Base-by-base conservation (phyloP, 139 green algal species). In the Cymbomonas tetramitiformis region DNA sequence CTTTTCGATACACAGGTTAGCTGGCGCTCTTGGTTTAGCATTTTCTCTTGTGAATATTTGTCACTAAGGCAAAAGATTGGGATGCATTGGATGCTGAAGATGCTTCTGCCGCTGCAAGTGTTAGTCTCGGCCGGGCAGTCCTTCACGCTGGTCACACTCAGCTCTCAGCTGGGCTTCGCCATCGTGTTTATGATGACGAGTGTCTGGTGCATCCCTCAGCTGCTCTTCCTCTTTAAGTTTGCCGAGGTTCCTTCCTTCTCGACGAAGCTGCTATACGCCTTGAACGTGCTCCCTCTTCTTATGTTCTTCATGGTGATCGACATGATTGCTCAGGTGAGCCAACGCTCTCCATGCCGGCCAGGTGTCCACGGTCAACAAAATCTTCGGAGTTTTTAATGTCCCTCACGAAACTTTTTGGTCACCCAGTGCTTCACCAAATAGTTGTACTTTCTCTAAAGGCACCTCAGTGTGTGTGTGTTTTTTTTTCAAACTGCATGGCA, bases 21-120 rank as follows among this genome's bases (percentile, higher is more conserved):
- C 23, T 30, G 36, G 26, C 30, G 32, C 9, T 38, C 36, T 10
- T 51, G 50, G 21, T 23, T 60, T 5, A n/a, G 32, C 12, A 38
- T 32, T 8, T 51, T 51, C 28, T 29, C 32, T 7, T 60, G n/a
- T 33, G 28, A 38, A 54, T 21, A 51, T 15, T 38, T 60, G 32
- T 51, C 51, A 1, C 24, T 60, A 33, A 54, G 51, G 51, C 26
- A 51, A 25, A 50, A 51, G 40, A 21, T 60, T n/a, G 51, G 51
- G 5, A 32, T 60, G 36, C 15, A 15, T 12, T 43, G 36, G 36
- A 43, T 43, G 36, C 36, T 43, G 0, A 43, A 43, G 36, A 43
- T 43, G 36, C 36, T 43, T 12, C 12, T 43, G 12, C 12, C 12
- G 12, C 12, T 43, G 12, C 36, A 43, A 15, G 15, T 43, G 36